phyloP scores from a whole-genome alignment of 352 stramenopile genomes.

The Phytophthora idaei region DNA sequence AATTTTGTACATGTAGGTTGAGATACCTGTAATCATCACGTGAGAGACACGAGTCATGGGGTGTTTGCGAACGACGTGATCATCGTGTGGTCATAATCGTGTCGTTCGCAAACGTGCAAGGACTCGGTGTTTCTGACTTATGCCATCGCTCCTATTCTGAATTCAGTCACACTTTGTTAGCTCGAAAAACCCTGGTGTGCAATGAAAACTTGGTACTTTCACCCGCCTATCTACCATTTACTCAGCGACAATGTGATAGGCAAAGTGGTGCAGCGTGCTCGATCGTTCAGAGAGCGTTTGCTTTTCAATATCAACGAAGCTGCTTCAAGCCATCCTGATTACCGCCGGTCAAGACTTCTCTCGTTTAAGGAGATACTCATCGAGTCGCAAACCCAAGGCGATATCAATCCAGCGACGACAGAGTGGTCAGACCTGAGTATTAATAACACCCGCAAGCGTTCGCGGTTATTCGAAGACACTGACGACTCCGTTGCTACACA shows the following conservation, averaged over 20 bases:
- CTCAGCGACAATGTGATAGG: conserved; percentile 8
- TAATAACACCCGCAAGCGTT: background rate
- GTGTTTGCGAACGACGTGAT: background rate
- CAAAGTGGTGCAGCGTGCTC: background rate
- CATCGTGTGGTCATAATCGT: background rate
- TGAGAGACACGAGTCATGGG: too few species aligned
- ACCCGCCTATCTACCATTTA: background rate
- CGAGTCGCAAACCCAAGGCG: background rate
- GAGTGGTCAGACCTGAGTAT: background rate
- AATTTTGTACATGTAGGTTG: too few species aligned
- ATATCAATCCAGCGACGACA: background rate
- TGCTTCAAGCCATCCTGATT: background rate
- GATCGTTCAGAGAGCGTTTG: background rate
- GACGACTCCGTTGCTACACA: background rate
- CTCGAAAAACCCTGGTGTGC: background rate
- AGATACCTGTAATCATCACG: too few species aligned
- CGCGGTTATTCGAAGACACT: background rate
- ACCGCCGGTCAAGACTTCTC: background rate
- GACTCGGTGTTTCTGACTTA: background rate
- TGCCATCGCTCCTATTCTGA: background rate
- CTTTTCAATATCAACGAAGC: background rate
- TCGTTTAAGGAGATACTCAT: background rate
- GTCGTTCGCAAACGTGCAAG: background rate
- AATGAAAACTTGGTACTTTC: conserved; percentile 1
- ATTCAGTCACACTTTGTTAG: background rate